phyloP scores from a whole-genome alignment of 2,329 filamentous ascomycete genomes.

The Botrytis medusae region DNA sequence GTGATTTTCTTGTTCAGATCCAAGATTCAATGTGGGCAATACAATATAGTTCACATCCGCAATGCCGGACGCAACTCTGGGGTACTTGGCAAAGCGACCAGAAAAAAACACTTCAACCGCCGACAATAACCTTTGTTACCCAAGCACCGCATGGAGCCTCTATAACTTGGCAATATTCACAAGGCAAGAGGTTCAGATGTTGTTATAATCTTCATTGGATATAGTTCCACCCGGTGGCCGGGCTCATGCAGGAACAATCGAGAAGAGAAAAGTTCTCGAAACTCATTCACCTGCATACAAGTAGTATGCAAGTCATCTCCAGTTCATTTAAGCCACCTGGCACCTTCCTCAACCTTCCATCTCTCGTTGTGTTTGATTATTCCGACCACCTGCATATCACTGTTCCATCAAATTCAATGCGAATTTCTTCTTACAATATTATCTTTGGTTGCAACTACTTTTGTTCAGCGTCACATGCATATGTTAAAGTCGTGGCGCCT shows the following conservation, averaged over 20 bases:
- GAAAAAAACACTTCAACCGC: background rate
- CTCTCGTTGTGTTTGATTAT: background rate
- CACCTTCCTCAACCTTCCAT: conserved; percentile 23
- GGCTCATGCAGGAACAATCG: conserved; percentile 14
- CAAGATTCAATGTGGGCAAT: background rate
- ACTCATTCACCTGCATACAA: conserved; percentile 18
- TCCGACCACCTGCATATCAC: background rate
- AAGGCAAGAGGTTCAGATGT: background rate
- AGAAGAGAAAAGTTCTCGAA: conserved; percentile 9
- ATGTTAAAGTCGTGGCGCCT: background rate
- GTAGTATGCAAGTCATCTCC: conserved; percentile 31
- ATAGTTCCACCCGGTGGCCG: background rate
- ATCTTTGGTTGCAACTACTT: background rate
- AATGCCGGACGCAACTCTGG: conserved; percentile 2
- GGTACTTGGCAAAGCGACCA: background rate
- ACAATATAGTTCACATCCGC: background rate
- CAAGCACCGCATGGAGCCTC: background rate
- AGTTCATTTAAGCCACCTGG: conserved; percentile 20
- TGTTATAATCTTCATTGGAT: background rate
- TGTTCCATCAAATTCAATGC: background rate
- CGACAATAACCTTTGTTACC: background rate
- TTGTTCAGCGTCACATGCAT: conserved; percentile 11
- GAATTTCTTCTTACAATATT: background rate
- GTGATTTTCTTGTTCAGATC: background rate
- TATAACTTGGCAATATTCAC: background rate